phyloP scores from a whole-genome alignment of 1,284 basidiomycete genomes.

The Naganishia albida region DNA sequence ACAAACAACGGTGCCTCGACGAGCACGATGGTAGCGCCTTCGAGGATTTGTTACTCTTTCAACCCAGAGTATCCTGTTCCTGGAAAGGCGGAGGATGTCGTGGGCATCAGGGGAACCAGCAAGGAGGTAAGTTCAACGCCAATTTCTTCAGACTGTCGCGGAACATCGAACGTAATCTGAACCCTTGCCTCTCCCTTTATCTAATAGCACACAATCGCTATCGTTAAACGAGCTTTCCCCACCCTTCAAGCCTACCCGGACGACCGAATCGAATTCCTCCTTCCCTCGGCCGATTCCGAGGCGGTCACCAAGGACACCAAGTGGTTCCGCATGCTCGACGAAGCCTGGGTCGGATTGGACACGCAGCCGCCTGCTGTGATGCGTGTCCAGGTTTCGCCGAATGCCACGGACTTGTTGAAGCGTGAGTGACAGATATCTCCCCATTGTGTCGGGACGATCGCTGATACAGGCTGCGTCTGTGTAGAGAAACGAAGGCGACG shows the following conservation, averaged over 20 bases:
- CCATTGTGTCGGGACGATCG: not conserved
- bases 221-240: constrained; percentile 24
- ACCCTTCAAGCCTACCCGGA: constrained; percentile 12
- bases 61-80: constrained; percentile 25
- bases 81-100: constrained; percentile 25
- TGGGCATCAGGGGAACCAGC: constrained; percentile 12
- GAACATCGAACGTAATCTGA: too few relatives aligned
- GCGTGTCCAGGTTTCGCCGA: constrained; percentile 8
- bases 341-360: constrained; percentile 21
- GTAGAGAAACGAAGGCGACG: constrained; percentile 16
- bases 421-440: not conserved
- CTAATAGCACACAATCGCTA: constrained; percentile 20
- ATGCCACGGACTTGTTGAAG: constrained; percentile 16
- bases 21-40: not conserved
- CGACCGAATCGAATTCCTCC: constrained; percentile 23
- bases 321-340: constrained; percentile 26
- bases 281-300: constrained; percentile 16
- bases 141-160: not conserved
- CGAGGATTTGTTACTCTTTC: constrained; percentile 26
- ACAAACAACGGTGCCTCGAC: not conserved
- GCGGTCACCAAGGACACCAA: constrained; percentile 27
- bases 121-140: constrained; percentile 9
- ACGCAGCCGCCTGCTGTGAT: constrained; percentile 20
- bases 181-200: not conserved
- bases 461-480: too few relatives aligned